Percentiles rank a stretch among this genome's conserved stretches.
Conservation (phyloP, 352 stramenopile genomes). For the Pythium sp. region DNA sequence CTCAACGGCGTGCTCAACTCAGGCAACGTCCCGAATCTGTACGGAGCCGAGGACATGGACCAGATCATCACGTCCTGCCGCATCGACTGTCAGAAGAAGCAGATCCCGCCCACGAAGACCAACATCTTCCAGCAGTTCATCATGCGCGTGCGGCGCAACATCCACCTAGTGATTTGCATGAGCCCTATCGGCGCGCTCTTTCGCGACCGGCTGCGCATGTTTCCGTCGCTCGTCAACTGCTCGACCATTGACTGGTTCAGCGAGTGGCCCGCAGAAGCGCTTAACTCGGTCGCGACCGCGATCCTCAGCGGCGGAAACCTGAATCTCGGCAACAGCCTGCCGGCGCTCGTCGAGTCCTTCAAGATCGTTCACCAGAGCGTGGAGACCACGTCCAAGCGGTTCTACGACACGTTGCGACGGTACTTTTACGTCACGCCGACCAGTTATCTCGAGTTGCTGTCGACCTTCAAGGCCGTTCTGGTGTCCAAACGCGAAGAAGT, state of each 20-base stretch:
- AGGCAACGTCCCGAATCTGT: conserved; percentile 94
- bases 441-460: conserved; percentile 90
- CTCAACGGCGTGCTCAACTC: conserved; percentile 94
- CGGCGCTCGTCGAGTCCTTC: conserved; percentile 76
- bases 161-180: conserved; percentile 91
- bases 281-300: conserved; percentile 82
- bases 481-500: conserved; percentile 89
- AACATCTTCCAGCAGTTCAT: conserved; percentile 96
- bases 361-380: conserved; percentile 91
- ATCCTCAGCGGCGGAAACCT: conserved; percentile 83
- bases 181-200: conserved; percentile 79
- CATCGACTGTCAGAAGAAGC: conserved; percentile 90
- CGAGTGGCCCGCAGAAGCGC: conserved; percentile 81
- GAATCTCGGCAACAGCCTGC: conserved; percentile 48
- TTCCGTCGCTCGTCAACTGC: conserved; percentile 86
- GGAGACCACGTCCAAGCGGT: conserved; percentile 80
- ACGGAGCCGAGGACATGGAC: conserved; percentile 90
- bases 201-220: conserved; percentile 82
- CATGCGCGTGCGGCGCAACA: conserved; percentile 88
- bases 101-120: conserved; percentile 90
- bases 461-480: conserved; percentile 89
- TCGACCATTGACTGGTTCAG: conserved; percentile 90
- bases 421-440: conserved; percentile 95
- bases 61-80: conserved; percentile 88
- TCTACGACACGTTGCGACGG: conserved; percentile 78